phyloP scores from a whole-genome alignment of 2,329 filamentous ascomycete genomes.

The Fusarium armeniacum region DNA sequence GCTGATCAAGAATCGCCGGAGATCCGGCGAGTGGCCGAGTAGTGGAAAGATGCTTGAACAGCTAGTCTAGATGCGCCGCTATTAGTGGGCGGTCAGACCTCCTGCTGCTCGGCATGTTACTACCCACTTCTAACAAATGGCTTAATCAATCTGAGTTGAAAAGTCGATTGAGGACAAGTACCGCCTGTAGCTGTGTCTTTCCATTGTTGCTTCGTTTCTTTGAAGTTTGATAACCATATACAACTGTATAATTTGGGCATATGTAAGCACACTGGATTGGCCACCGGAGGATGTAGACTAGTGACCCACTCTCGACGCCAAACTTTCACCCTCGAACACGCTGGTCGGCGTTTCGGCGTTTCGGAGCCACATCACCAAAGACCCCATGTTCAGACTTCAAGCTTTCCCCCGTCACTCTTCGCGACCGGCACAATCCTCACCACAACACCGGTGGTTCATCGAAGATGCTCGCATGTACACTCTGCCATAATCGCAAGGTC shows the following conservation, averaged over 20 bases:
- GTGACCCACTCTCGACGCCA: not conserved
- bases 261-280: not conserved
- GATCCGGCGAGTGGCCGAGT: not conserved
- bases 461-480: not conserved
- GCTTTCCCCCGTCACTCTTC: not conserved
- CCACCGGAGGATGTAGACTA: no score
- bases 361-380: not conserved
- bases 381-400: not conserved
- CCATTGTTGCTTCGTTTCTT: not conserved
- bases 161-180: not conserved
- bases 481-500: conserved; percentile 9
- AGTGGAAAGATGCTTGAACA: not conserved
- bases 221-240: not conserved
- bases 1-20: not conserved
- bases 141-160: not conserved
- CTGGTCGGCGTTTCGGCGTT: conserved; percentile 3
- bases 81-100: no score
- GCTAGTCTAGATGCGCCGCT: no score
- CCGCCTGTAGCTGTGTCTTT: not conserved
- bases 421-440: not conserved
- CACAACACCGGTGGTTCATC: not conserved
- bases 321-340: not conserved
- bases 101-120: no score
- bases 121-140: not conserved
- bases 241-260: not conserved